Evolutionary conservation across 352 stramenopile species (phyloP).

Genomic region (Peronospora belbahrii): DNA sequence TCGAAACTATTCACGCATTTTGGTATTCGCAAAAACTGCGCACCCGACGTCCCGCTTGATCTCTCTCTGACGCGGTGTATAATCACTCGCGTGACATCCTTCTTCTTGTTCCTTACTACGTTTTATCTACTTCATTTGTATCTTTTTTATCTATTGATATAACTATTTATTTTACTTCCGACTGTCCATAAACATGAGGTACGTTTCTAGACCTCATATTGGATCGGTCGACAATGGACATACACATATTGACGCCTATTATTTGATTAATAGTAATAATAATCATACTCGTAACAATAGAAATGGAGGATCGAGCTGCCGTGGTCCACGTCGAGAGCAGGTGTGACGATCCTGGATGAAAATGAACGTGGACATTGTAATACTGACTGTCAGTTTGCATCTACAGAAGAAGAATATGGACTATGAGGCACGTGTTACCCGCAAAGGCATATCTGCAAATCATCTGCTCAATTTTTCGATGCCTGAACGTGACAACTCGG

Average conservation of each 20-base stretch:
- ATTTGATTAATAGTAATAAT: constrained; percentile 13
- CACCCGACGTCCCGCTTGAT: constrained; percentile 8
- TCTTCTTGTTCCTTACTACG: not conserved
- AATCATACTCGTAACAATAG: constrained; percentile 24
- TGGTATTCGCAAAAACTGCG: constrained; percentile 15
- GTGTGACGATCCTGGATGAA: constrained; percentile 5
- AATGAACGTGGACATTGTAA: not conserved
- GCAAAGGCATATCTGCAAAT: constrained; percentile 68
- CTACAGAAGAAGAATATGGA: constrained; percentile 46
- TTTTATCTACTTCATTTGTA: constrained; percentile 13
- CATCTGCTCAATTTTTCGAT: constrained; percentile 81
- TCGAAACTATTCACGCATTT: constrained; percentile 16
- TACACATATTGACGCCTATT: not conserved
- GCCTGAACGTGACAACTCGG: constrained; percentile 54
- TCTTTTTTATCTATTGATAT: constrained; percentile 21
- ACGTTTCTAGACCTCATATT: constrained; percentile 4
- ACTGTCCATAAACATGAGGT: constrained; percentile 35
- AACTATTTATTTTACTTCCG: constrained; percentile 28
- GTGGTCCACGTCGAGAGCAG: constrained; percentile 34
- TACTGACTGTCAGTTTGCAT: not conserved
- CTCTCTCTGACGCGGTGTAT: constrained; percentile 2
- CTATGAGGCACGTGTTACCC: constrained; percentile 46
- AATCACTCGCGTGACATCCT: not conserved
- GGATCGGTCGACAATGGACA: not conserved
- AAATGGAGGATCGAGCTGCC: constrained; percentile 19